These are phyloP conservation scores for Mangifera indica DNA, from an alignment of 345 rosid genomes.

Conservation along the genomic window DNA sequence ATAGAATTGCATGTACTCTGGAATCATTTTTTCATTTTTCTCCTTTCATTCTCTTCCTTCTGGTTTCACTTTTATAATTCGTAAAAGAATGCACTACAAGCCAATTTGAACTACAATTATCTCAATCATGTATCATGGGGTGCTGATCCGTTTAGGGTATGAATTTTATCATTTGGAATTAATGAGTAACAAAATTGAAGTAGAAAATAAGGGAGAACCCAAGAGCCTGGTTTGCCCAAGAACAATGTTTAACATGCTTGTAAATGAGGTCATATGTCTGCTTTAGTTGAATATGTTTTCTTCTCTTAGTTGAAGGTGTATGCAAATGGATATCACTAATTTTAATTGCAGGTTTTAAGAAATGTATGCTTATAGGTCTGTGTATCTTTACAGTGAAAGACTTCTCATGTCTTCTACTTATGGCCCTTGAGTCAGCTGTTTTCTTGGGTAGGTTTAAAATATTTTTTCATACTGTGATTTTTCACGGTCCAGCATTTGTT, in stretches of 20 bases:
- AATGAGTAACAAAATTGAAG: too few relatives aligned
- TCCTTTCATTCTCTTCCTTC: too few relatives aligned
- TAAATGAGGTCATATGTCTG: neutral
- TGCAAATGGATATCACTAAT: neutral
- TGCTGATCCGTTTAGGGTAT: too few relatives aligned
- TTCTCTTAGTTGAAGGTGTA: neutral
- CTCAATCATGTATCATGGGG: too few relatives aligned
- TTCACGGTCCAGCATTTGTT: slow-evolving; percentile 38
- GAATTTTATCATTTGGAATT: too few relatives aligned
- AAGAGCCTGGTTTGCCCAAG: too few relatives aligned
- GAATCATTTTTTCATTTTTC: too few relatives aligned
- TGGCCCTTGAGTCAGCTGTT: neutral
- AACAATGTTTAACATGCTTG: neutral
- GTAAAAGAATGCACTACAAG: too few relatives aligned
- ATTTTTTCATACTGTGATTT: neutral
- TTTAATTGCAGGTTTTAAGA: neutral
- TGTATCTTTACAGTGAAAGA: neutral
- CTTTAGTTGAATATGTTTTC: neutral
- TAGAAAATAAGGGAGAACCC: too few relatives aligned
- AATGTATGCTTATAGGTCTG: neutral
- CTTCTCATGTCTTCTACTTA: neutral
- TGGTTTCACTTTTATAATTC: too few relatives aligned
- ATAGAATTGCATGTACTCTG: too few relatives aligned
- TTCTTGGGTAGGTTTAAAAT: neutral
- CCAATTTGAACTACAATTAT: too few relatives aligned